phyloP scores from a whole-genome alignment of 257 asterid genomes.

The Solanum sejunctum region DNA sequence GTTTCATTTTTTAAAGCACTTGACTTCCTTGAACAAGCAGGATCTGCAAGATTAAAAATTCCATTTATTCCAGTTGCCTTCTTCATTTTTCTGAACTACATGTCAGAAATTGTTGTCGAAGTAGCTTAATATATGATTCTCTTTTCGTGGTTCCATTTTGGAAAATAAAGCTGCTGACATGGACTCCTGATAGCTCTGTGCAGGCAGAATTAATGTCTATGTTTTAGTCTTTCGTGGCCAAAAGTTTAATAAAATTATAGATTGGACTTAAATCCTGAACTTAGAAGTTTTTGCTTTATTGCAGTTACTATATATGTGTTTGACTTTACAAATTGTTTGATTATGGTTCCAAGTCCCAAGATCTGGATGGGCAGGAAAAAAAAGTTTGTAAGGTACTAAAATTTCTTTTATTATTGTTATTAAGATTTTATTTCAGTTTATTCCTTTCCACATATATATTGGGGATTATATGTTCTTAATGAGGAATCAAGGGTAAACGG shows the following conservation, averaged over 20 bases:
- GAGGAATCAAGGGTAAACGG: not conserved
- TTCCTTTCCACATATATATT: not conserved
- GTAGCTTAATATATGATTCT: not conserved
- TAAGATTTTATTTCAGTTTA: not conserved
- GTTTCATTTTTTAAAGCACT: not conserved
- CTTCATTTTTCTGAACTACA: not conserved
- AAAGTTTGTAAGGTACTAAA: conserved; percentile 51
- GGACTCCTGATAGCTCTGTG: not conserved
- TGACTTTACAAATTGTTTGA: conserved; percentile 33
- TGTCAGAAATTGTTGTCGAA: not conserved
- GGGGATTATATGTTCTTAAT: not conserved
- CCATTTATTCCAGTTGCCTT: not conserved
- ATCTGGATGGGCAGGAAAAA: conserved; percentile 64
- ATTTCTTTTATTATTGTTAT: not conserved
- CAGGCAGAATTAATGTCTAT: not conserved
- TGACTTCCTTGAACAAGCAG: not conserved
- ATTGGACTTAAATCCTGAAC: not conserved
- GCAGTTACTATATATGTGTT: conserved; percentile 15
- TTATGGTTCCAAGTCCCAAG: conserved; percentile 39
- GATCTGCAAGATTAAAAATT: not conserved
- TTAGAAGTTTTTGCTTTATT: not conserved
- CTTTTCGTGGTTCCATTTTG: not conserved
- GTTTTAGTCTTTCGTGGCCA: not conserved
- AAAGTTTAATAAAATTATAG: not conserved
- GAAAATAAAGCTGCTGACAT: not conserved